A percentile compares a stretch with the other conserved stretches of the same genome.
Evolutionary conservation across 176 grass and related monocot species (phyloP).

Genomic region (Aechmea fasciata): DNA sequence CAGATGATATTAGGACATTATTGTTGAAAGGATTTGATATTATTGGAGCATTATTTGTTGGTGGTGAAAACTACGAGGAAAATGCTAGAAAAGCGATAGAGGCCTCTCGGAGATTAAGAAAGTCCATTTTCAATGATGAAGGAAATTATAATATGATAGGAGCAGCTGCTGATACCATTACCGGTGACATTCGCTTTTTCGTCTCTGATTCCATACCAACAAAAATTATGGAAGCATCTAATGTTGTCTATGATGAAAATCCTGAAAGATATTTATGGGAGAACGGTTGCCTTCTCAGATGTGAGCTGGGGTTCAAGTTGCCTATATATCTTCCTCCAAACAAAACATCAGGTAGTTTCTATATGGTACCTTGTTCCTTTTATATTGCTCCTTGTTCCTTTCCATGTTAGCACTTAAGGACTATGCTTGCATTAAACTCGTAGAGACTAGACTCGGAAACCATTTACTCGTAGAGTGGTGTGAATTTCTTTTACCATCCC

Average conservation of each 20-base stretch:
- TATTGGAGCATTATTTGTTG: conserved; percentile 54
- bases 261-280: conserved; percentile 58
- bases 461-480: no score
- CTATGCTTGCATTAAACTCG: background rate
- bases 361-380: no score
- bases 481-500: no score
- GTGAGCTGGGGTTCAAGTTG: conserved; percentile 51
- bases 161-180: conserved; percentile 26
- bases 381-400: conserved; percentile 5
- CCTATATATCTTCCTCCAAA: conserved; percentile 48
- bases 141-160: conserved; percentile 46
- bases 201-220: conserved; percentile 22
- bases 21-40: conserved; percentile 72
- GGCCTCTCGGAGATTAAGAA: conserved; percentile 40
- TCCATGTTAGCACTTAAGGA: background rate
- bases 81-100: conserved; percentile 36
- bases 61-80: conserved; percentile 17
- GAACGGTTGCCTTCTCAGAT: conserved; percentile 73
- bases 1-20: conserved; percentile 69
- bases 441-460: no score
- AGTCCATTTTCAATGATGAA: conserved; percentile 31
- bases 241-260: conserved; percentile 63
- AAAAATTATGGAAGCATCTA: conserved; percentile 23
- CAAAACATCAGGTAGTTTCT: conserved; percentile 36
- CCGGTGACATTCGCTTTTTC: conserved; percentile 46